phyloP scores from a whole-genome alignment of 768 basidiomycete genomes.

The Russula lepida region DNA sequence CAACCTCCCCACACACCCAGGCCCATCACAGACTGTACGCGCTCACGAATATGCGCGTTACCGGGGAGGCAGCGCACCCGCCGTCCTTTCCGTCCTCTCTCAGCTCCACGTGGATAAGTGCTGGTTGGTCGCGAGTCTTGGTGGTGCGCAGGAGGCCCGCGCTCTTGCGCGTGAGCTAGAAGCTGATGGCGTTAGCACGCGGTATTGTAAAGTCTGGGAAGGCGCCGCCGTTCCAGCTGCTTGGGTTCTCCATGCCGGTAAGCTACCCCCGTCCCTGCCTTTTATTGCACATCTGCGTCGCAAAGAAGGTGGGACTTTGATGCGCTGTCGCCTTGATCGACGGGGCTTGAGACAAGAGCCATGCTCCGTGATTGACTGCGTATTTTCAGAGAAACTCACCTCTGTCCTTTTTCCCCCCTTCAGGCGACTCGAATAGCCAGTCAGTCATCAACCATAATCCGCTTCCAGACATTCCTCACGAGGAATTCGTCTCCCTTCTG shows the following conservation, averaged over 20 bases:
- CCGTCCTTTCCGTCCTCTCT: constrained; percentile 59
- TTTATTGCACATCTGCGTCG: neutral
- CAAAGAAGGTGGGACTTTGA: neutral
- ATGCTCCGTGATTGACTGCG: too few species aligned
- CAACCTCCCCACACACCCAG: constrained; percentile 49
- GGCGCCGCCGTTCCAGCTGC: constrained; percentile 68
- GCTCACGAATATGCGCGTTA: constrained; percentile 62
- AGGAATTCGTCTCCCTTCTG: constrained; percentile 72
- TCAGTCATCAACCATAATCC: constrained; percentile 85
- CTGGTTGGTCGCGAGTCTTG: constrained; percentile 65
- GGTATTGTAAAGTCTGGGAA: constrained; percentile 67
- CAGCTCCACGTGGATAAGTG: constrained; percentile 63
- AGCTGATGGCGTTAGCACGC: constrained; percentile 55
- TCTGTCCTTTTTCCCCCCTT: neutral
- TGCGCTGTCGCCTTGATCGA: neutral
- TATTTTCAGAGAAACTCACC: neutral
- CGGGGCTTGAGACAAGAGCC: too few species aligned
- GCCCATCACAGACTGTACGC: constrained; percentile 48
- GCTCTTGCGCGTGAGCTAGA: constrained; percentile 59
- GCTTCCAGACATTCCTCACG: constrained; percentile 77
- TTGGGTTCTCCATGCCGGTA: constrained; percentile 73
- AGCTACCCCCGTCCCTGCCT: constrained; percentile 15
- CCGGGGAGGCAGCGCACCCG: constrained; percentile 67
- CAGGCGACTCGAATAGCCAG: constrained; percentile 50
- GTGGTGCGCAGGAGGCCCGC: constrained; percentile 60